phyloP scores from a whole-genome alignment of 441 rosid genomes.

The Raphanus hybrid region DNA sequence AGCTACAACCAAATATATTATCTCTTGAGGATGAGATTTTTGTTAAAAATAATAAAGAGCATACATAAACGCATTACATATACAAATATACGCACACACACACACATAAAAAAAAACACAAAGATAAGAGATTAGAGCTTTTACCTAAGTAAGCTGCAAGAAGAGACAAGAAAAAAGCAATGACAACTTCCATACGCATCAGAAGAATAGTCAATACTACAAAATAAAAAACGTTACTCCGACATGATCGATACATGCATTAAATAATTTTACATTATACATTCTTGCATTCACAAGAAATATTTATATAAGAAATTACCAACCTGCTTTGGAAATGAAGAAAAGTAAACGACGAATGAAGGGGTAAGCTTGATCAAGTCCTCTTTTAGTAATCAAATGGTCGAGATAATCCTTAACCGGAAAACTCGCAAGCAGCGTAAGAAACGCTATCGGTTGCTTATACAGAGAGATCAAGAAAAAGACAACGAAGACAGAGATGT shows the following conservation, averaged over 20 bases:
- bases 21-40: background rate
- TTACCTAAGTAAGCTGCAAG: constrained; percentile 23
- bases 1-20: background rate
- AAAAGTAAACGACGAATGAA: constrained; percentile 25
- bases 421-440: constrained; percentile 22
- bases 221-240: constrained; percentile 15
- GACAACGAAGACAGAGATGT: background rate
- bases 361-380: constrained; percentile 24
- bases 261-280: background rate
- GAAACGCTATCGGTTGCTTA: constrained; percentile 20
- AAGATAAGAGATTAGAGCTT: background rate
- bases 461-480: constrained; percentile 1
- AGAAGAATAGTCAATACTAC: constrained; percentile 5
- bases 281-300: background rate
- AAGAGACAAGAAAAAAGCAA: constrained; percentile 27
- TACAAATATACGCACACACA: background rate
- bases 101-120: background rate
- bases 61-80: background rate
- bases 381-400: constrained; percentile 7
- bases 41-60: background rate
- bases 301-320: background rate
- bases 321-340: constrained; percentile 22
- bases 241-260: background rate
- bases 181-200: constrained; percentile 19
- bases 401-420: constrained; percentile 23